phyloP scores from a whole-genome alignment of 2,329 filamentous ascomycete species.

The Aspergillus sp. region DNA sequence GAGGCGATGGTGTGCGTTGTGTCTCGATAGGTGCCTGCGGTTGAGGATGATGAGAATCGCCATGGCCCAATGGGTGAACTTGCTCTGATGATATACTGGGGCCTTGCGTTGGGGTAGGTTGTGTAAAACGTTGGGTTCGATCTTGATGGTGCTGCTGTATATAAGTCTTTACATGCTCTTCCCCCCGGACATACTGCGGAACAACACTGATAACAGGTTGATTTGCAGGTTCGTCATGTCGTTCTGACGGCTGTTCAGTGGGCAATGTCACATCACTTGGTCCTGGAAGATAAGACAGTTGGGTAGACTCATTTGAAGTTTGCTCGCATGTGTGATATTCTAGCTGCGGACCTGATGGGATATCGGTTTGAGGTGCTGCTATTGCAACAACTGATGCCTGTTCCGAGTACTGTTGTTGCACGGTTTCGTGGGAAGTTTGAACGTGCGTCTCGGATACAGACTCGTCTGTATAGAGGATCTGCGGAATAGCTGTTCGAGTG shows the following conservation, averaged over 20 bases:
- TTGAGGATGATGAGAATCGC: constrained; percentile 27
- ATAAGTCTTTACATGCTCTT: constrained; percentile 42
- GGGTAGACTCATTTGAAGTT: neutral
- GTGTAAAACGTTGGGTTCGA: constrained; percentile 13
- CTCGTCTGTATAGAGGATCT: neutral
- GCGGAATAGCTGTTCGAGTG: neutral
- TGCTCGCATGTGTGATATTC: neutral
- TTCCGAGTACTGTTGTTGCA: neutral
- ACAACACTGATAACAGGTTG: constrained; percentile 36
- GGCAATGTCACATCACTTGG: neutral
- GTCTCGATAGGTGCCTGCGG: constrained; percentile 45
- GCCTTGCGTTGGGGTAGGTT: constrained; percentile 12
- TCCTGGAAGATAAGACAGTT: neutral
- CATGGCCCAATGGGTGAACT: neutral
- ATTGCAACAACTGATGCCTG: neutral
- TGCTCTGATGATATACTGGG: neutral
- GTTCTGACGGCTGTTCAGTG: neutral
- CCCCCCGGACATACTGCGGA: constrained; percentile 47
- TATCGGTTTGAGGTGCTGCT: neutral
- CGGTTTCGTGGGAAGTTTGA: neutral
- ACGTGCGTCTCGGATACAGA: neutral
- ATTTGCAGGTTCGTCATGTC: neutral
- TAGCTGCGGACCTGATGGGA: neutral
- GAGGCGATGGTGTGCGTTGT: constrained; percentile 42
- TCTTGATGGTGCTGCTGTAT: constrained; percentile 21